Percentiles rank a stretch among this genome's conserved stretches.
Conservation (phyloP, 169 alveolate genomes). For the Neospora caninum region DNA sequence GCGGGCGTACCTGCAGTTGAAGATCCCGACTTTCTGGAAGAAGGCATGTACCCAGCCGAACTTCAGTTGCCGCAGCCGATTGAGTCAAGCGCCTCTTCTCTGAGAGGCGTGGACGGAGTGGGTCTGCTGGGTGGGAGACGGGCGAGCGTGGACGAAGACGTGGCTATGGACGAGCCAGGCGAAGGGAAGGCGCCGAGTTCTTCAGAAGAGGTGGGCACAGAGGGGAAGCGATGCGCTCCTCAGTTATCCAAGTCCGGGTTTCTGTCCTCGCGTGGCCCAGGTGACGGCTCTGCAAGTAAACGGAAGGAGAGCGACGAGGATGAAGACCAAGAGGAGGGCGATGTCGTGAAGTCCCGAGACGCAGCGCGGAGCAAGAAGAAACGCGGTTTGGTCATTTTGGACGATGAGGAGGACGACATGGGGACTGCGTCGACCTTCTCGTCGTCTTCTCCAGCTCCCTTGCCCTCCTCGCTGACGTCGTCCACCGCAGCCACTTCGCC, state of each 20-base stretch:
- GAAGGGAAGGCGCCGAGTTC: background rate
- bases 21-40: constrained; percentile 45
- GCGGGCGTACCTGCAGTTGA: constrained; percentile 46
- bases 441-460: background rate
- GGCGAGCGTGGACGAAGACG: constrained; percentile 52
- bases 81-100: constrained; percentile 40
- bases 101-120: constrained; percentile 41
- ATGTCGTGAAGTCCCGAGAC: background rate
- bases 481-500: constrained; percentile 25
- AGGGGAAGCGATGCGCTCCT: background rate
- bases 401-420: background rate
- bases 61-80: constrained; percentile 62
- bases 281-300: background rate
- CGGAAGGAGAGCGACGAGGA: constrained; percentile 34
- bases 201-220: background rate
- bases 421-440: background rate
- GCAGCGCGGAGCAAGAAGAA: background rate
- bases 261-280: background rate
- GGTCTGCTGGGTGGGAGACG: background rate
- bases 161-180: constrained; percentile 60
- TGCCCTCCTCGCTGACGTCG: background rate
- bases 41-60: constrained; percentile 63
- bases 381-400: constrained; percentile 28
- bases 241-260: background rate
- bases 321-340: constrained; percentile 54